These are phyloP conservation scores for Helianthus annuus DNA, from an alignment of 129 eudicot genomes.

Conservation along the genomic window HanXRQr2.0-SUNRISE NC_035436.2:157999055-157999554, in stretches of 20 bases:
- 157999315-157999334: not conserved
- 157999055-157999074: conserved; percentile 59
- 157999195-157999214: conserved; percentile 24
- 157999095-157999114: conserved; percentile 33
- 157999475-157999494: not conserved
- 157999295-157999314: not conserved
- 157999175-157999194: conserved; percentile 29
- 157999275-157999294: not conserved
- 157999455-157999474: conserved; percentile 61
- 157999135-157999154: conserved; percentile 23
- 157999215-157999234: conserved; percentile 44
- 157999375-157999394: conserved; percentile 68
- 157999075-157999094: conserved; percentile 33
- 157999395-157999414: conserved; percentile 94
- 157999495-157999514: not conserved
- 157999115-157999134: conserved; percentile 33
- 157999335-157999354: conserved; percentile 32
- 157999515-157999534: too few relatives aligned
- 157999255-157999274: not conserved
- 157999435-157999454: conserved; percentile 98
- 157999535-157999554: too few relatives aligned
- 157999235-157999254: not conserved
- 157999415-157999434: conserved; percentile 83
- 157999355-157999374: conserved; percentile 49
- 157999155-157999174: conserved; percentile 19